Evolutionary conservation across 108 stramenopile species (phyloP).

Genomic region (Skeletonema potamos): DNA sequence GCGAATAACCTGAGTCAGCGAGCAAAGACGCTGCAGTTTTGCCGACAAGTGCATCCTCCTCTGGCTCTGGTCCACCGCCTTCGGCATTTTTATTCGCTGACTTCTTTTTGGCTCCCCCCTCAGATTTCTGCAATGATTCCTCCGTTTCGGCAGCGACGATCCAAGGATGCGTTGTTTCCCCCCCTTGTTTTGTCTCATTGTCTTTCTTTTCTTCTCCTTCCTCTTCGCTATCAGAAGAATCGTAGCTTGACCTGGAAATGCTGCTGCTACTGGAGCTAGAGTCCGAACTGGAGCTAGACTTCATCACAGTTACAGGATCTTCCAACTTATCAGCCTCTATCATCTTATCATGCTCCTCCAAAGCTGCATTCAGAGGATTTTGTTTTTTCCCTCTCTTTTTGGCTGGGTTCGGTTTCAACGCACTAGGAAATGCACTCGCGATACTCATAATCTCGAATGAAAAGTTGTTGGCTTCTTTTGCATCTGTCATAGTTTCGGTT

Average conservation of each 20-base stretch:
- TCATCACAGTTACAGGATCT: too few relatives aligned
- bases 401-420: neutral
- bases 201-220: neutral
- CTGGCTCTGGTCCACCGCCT: neutral
- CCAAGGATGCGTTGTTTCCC: too few relatives aligned
- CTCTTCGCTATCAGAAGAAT: neutral
- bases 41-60: neutral
- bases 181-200: too few relatives aligned
- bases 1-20: neutral
- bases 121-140: neutral
- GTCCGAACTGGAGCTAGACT: slow-evolving; percentile 8
- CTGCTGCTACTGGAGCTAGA: slow-evolving; percentile 10
- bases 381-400: neutral
- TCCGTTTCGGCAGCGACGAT: neutral
- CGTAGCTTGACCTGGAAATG: slow-evolving; percentile 3
- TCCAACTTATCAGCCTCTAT: neutral
- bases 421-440: neutral
- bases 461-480: neutral
- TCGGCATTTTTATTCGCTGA: neutral
- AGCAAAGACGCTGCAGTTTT: neutral
- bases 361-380: neutral
- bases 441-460: neutral
- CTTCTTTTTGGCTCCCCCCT: too few relatives aligned
- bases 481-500: neutral
- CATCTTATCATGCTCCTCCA: neutral